Conservation (phyloP, 1,284 basidiomycete genomes). For the Cutaneotrichosporon arboriforme region DNA sequence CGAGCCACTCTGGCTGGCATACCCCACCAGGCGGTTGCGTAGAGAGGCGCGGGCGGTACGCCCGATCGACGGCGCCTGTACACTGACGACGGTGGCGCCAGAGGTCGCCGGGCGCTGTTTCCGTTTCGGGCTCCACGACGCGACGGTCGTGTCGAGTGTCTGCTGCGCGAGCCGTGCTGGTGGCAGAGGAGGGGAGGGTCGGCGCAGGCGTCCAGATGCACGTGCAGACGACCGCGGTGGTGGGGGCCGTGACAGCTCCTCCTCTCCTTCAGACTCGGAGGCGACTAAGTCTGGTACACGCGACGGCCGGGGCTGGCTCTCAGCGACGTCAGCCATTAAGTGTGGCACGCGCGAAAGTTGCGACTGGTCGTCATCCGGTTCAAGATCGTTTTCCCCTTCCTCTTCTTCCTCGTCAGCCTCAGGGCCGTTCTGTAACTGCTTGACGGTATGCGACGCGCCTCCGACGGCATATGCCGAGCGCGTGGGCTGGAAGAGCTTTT, state of each 20-base stretch:
- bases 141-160: constrained; percentile 23
- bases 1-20: constrained; percentile 48
- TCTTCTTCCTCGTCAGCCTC: constrained; percentile 7
- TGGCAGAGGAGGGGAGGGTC: not conserved
- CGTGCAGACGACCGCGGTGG: not conserved
- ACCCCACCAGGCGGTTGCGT: constrained; percentile 53
- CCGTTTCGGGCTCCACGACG: constrained; percentile 24
- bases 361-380: not conserved
- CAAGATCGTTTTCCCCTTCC: constrained; percentile 8
- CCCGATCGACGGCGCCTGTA: constrained; percentile 15
- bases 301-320: not conserved
- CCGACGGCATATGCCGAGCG: constrained; percentile 64
- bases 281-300: not conserved
- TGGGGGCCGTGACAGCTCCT: not conserved
- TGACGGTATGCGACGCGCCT: constrained; percentile 37
- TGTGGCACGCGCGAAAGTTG: not conserved
- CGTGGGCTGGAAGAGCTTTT: constrained; percentile 60
- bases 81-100: constrained; percentile 7
- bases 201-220: not conserved
- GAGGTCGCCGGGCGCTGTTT: constrained; percentile 5
- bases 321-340: not conserved
- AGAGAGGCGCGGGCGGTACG: constrained; percentile 45
- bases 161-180: constrained; percentile 6
- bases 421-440: constrained; percentile 19
- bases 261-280: constrained; percentile 10